Evolutionary conservation across 257 asterid species (phyloP), one percentile per base, ranked within the genome.

Genomic region (Schizonepeta tenuifolia): DNA sequence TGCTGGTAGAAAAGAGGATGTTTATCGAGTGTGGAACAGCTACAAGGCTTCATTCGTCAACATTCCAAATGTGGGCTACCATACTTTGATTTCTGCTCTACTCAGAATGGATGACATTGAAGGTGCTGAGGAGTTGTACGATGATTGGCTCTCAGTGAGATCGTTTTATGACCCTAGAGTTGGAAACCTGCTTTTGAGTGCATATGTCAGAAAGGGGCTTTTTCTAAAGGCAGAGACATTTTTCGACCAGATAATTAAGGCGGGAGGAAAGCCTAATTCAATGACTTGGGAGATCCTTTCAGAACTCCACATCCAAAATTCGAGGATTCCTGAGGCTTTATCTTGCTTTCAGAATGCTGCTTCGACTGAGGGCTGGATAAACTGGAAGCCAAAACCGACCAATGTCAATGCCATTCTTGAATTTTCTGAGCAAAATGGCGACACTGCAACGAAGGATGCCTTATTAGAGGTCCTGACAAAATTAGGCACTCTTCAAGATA

Each of bases 241-340:
- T 72, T 90, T 87, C 28, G 86, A 82, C 43, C 85, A 86, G 79
- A 88, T 95, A 80, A 69, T 83, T 44, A 87, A 83, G 75, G 75
- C 9, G 2, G 99, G 99, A 41, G 96, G 94, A 40, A 83, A 83
- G 69, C 91, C 96, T 21, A 95, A 86, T 77, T 77, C 97, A 0
- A 76, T 69, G 82, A 90, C 99, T 26, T 92, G 96, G 96, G 99
- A 90, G 83, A 90, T 92, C 28, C 77, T 95, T 63, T 82, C 96
- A 4, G 98, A 92, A 80, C 73, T 81, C 72, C 96, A 86, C 40
- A 84, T 95, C 41, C 83, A 62, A 53, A 82, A 80, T 3, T 60
- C 72, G 82, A 87, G 87, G 75, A 59, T 85, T 35, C 61, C 88
- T 0, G 88, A 90, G 81, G 98, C 97, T 65, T 22, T 95, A 60